Evolutionary conservation across 2,329 filamentous ascomycete genomes (phyloP), one percentile per base, ranked within the genome.

Genomic region (Paramyrothecium roridum): DNA sequence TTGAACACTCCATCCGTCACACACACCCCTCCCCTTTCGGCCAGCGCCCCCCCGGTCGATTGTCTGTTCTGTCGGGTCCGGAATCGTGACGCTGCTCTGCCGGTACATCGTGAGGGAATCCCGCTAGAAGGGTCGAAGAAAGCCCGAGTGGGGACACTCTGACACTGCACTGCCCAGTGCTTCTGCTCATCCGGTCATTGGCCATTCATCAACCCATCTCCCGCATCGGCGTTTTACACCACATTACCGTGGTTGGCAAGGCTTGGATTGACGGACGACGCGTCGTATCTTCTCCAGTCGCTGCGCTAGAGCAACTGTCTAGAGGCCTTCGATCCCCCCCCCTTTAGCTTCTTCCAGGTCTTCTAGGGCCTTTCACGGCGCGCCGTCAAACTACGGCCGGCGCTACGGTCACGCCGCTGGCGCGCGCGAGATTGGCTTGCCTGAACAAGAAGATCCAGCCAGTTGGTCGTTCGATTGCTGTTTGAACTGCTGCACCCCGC

Each of bases 11-110:
- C 37, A 43, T 43, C 37, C 55, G 56, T 60, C 58, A 17, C 55
- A 60, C 53, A 57, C 53, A 58, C 55, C 60, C 62, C 55, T 59
- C 53, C 58, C 54, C 19, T 46, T 46, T 54, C 48, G n/a, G 26
- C 26, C 22, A 30, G 8, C 23, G 30, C 47, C 8, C 2, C 17
- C 22, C 26, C 51, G 23, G 19, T 22, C 13, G 23, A 37, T 33
- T 20, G 13, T 48, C 30, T 53, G 33, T 20, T 23, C 22, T 43
- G 37, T 43, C 37, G 37, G 37, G 13, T 17, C 37, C 37, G 37
- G 37, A 43, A 17, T 6, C 16, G 13, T 16, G n/a, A 43, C 37
- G 37, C 37, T 43, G 37, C 37, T 17, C 37, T 43, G 37, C 37
- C 37, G 37, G 37, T 17, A 43, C 13, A 43, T 43, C n/a, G n/a